A percentile compares a stretch with the other conserved stretches of the same genome.
phyloP scores from a whole-genome alignment of 306 rosid species.

The Trichosanthes cucumerina region DNA sequence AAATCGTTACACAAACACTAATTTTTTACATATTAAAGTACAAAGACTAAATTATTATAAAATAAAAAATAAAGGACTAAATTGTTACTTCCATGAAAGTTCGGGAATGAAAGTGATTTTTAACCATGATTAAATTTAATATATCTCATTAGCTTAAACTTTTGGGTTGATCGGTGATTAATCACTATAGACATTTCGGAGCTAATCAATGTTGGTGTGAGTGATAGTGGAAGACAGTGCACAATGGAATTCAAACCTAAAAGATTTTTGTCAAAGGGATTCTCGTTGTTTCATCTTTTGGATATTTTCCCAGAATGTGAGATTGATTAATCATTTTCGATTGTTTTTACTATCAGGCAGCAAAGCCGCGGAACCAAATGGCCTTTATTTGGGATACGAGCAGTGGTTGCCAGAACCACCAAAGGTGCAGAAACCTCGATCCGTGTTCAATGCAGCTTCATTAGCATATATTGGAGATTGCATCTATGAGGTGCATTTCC shows the following conservation, averaged over 20 bases:
- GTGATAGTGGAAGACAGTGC: not conserved
- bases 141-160: not conserved
- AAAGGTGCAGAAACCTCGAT: conserved; percentile 72
- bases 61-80: too few relatives aligned
- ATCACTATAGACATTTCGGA: not conserved
- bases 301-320: not conserved
- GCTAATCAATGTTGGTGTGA: not conserved
- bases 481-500: conserved; percentile 62
- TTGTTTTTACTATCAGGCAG: conserved; percentile 9
- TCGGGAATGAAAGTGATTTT: too few relatives aligned
- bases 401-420: conserved; percentile 81
- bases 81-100: too few relatives aligned
- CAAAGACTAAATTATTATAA: too few relatives aligned
- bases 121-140: not conserved
- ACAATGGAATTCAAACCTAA: not conserved
- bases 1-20: too few relatives aligned
- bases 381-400: conserved; percentile 59
- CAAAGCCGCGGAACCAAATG: conserved; percentile 18
- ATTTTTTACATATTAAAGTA: too few relatives aligned
- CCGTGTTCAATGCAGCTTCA: conserved; percentile 62
- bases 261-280: not conserved
- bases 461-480: conserved; percentile 79
- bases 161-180: not conserved
- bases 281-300: not conserved
- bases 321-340: not conserved